Evolutionary conservation across 2,329 filamentous ascomycete species (phyloP).

Genomic region (Curvularia sp.): DNA sequence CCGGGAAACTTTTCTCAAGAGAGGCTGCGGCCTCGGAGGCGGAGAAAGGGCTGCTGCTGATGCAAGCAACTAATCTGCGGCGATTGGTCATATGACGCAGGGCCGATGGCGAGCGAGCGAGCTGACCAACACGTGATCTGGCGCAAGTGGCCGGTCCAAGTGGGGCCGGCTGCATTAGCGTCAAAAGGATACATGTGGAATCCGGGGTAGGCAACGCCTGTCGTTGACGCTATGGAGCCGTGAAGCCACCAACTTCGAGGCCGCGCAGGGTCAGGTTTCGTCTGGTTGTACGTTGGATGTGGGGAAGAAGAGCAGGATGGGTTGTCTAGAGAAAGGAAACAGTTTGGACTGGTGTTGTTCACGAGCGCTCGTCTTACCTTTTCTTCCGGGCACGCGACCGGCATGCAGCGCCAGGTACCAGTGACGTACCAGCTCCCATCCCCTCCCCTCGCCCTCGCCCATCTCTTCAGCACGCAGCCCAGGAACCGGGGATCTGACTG

Average conservation of each 20-base stretch:
- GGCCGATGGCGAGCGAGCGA: conserved; percentile 2
- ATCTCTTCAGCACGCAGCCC: conserved; percentile 10
- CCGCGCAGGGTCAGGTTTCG: background rate
- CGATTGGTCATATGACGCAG: conserved; percentile 22
- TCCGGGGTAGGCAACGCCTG: conserved; percentile 14
- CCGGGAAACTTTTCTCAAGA: conserved; percentile 35
- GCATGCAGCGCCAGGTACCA: conserved; percentile 22
- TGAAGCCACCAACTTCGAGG: background rate
- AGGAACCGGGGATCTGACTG: conserved; percentile 16
- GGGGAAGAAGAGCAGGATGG: background rate
- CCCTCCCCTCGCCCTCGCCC: conserved; percentile 6
- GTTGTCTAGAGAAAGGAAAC: background rate
- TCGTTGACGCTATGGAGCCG: background rate
- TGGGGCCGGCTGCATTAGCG: conserved; percentile 17
- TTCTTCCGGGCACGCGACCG: conserved; percentile 12
- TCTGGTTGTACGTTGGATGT: background rate
- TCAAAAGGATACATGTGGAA: conserved; percentile 12
- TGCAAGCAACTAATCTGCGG: conserved; percentile 14
- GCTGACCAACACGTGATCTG: conserved; percentile 15
- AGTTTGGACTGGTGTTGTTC: background rate
- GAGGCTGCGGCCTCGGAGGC: conserved; percentile 40
- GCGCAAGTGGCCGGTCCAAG: conserved; percentile 8
- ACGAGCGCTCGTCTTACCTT: background rate
- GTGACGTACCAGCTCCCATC: conserved; percentile 18
- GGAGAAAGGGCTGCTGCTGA: conserved; percentile 26